Conservation (phyloP, 495 filamentous ascomycete species). For the Aspergillus haitiensis region DNA sequence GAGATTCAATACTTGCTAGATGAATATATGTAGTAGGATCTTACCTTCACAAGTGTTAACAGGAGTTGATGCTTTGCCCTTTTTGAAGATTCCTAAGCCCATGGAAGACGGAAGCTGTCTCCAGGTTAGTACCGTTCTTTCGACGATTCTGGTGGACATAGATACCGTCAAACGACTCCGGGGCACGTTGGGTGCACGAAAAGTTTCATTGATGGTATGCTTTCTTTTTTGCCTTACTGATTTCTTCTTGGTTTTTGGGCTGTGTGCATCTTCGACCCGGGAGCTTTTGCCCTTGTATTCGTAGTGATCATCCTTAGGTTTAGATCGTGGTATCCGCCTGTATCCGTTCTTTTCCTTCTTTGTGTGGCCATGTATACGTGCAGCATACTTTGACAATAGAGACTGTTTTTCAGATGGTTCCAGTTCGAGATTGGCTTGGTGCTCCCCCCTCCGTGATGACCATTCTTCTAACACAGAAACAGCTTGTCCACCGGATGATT, state of each 20-base stretch:
- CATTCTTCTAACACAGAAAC: too few relatives aligned
- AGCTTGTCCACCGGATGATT: too few relatives aligned
- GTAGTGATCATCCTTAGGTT: slow-evolving; percentile 59
- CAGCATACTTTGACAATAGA: not conserved
- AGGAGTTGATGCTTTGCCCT: slow-evolving; percentile 64
- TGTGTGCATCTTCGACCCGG: slow-evolving; percentile 24
- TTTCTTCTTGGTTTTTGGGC: slow-evolving; percentile 40
- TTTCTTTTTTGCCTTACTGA: slow-evolving; percentile 38
- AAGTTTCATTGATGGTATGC: slow-evolving; percentile 58
- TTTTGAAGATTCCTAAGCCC: slow-evolving; percentile 66
- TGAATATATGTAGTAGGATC: slow-evolving; percentile 6
- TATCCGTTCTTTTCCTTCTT: slow-evolving; percentile 36
- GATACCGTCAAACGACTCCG: slow-evolving; percentile 64
- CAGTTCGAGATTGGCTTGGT: not conserved
- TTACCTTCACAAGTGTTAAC: slow-evolving; percentile 49
- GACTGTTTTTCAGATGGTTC: not conserved
- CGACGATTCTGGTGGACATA: not conserved
- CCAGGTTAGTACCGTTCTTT: slow-evolving; percentile 23
- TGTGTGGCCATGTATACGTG: not conserved
- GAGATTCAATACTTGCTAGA: slow-evolving; percentile 14
- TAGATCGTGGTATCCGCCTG: slow-evolving; percentile 59
- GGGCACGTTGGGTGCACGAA: slow-evolving; percentile 63
- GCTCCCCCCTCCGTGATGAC: not conserved
- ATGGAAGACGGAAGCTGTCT: slow-evolving; percentile 52
- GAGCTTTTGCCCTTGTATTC: slow-evolving; percentile 37